These are phyloP conservation scores for Herpetomonas samuelpessoai DNA, from an alignment of 208 protist species.

Conservation along the genomic window DNA sequence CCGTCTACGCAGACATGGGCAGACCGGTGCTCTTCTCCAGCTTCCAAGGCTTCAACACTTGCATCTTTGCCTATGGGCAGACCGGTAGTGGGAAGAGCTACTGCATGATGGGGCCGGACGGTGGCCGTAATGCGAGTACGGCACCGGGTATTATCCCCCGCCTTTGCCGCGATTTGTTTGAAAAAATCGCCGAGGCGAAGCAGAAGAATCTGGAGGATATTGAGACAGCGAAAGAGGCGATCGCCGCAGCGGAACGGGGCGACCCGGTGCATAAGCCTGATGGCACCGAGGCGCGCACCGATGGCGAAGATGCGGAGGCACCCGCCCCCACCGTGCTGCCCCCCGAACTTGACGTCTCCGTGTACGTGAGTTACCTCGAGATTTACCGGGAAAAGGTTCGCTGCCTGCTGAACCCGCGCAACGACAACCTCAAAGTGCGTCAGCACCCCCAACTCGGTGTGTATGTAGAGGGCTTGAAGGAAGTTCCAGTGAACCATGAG, in stretches of 20 bases:
- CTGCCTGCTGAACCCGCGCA: slow-evolving; percentile 53
- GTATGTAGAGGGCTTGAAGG: slow-evolving; percentile 69
- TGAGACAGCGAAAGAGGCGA: neutral
- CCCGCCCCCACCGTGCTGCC: slow-evolving; percentile 14
- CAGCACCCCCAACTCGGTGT: slow-evolving; percentile 79
- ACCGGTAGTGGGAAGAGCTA: slow-evolving; percentile 90
- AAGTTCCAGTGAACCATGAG: slow-evolving; percentile 57
- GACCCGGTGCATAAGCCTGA: neutral
- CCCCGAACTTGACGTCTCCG: slow-evolving; percentile 49
- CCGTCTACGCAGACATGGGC: slow-evolving; percentile 89
- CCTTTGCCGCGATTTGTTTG: slow-evolving; percentile 74
- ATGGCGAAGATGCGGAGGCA: slow-evolving; percentile 2
- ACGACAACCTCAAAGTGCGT: slow-evolving; percentile 50
- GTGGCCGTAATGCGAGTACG: slow-evolving; percentile 42
- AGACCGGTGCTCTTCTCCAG: slow-evolving; percentile 79
- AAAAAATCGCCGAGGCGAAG: slow-evolving; percentile 24
- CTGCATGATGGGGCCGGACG: slow-evolving; percentile 85
- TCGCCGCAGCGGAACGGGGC: neutral
- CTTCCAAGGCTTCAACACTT: slow-evolving; percentile 86
- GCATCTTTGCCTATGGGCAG: slow-evolving; percentile 93
- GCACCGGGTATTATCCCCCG: slow-evolving; percentile 83
- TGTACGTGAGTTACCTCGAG: slow-evolving; percentile 89
- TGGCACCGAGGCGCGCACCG: neutral
- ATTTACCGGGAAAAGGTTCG: slow-evolving; percentile 90
- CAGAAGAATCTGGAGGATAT: slow-evolving; percentile 7